Evolutionary conservation across 768 basidiomycete genomes (phyloP).

Genomic region (Leccinum rimulosum): DNA sequence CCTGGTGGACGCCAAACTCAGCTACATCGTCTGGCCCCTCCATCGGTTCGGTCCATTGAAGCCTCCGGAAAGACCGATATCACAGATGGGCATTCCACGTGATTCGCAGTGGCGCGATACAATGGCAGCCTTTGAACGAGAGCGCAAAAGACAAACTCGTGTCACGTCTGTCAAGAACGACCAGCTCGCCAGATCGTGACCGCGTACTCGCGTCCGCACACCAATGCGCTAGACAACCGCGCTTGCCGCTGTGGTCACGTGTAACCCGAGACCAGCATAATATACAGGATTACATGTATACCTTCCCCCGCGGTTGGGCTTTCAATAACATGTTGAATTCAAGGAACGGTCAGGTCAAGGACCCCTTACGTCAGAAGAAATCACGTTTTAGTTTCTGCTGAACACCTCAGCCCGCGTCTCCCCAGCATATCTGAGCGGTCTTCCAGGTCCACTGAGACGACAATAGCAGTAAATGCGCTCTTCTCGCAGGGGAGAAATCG

Average conservation of each 20-base stretch:
- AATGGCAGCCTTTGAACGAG: conserved; percentile 33
- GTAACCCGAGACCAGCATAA: no score
- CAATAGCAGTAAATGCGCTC: neutral
- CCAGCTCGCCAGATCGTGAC: neutral
- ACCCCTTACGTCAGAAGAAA: no score
- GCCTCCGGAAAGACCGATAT: conserved; percentile 18
- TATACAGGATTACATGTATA: no score
- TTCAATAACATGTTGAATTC: no score
- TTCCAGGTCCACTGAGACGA: no score
- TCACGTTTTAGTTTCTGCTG: neutral
- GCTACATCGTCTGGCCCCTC: conserved; percentile 51
- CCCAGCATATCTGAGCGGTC: neutral
- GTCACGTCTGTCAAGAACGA: conserved; percentile 10
- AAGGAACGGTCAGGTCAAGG: no score
- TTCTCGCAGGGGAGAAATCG: conserved; percentile 13
- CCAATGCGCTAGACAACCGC: neutral
- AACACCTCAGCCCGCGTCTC: neutral
- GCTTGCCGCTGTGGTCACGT: no score
- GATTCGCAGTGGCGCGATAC: conserved; percentile 25
- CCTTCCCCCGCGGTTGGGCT: no score
- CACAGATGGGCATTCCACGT: conserved; percentile 19
- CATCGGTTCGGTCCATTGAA: conserved; percentile 42
- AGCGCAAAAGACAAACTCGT: conserved; percentile 23
- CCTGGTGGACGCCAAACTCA: conserved; percentile 50
- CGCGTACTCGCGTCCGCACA: neutral